Percentiles rank a stretch among this genome's conserved stretches.
Conservation (phyloP, 2,329 filamentous ascomycete genomes). For the Tolypocladium tundrense region DNA sequence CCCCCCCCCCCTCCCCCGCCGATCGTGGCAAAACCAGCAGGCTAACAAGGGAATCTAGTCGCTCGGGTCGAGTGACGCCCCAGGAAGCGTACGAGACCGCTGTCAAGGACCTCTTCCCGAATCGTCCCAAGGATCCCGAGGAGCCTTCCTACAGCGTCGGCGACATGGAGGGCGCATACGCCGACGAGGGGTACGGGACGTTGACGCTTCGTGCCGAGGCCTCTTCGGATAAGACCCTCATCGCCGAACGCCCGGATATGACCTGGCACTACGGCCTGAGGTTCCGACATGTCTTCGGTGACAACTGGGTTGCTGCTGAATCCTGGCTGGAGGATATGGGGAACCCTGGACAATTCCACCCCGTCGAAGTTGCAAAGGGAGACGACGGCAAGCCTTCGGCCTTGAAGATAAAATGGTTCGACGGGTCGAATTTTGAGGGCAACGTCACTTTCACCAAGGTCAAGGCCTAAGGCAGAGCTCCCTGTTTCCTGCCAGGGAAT, state of each 20-base stretch:
- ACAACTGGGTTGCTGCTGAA: slow-evolving; percentile 14
- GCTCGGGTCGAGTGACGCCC: too few species aligned
- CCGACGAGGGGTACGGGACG: slow-evolving; percentile 28
- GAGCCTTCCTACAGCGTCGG: slow-evolving; percentile 23
- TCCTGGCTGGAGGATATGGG: background rate
- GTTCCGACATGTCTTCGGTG: slow-evolving; percentile 16
- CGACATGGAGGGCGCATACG: slow-evolving; percentile 29
- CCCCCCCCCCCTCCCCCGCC: too few species aligned
- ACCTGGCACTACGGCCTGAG: slow-evolving; percentile 12
- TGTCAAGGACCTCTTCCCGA: slow-evolving; percentile 25
- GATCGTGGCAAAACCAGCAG: too few species aligned
- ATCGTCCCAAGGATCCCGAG: slow-evolving; percentile 21
- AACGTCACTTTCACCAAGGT: background rate
- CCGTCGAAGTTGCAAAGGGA: slow-evolving; percentile 7
- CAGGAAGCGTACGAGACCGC: too few species aligned
- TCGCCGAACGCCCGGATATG: slow-evolving; percentile 12
- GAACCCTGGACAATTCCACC: slow-evolving; percentile 1
- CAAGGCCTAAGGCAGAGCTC: background rate
- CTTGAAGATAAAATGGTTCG: slow-evolving; percentile 1
- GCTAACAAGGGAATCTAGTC: too few species aligned
- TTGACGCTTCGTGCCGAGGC: slow-evolving; percentile 10
- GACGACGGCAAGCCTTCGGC: background rate
- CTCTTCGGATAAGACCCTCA: slow-evolving; percentile 10
- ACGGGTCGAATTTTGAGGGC: background rate
- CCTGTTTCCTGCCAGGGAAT: too few species aligned